Conservation (phyloP, 495 filamentous ascomycete genomes). For the Neurospora sp. region DNA sequence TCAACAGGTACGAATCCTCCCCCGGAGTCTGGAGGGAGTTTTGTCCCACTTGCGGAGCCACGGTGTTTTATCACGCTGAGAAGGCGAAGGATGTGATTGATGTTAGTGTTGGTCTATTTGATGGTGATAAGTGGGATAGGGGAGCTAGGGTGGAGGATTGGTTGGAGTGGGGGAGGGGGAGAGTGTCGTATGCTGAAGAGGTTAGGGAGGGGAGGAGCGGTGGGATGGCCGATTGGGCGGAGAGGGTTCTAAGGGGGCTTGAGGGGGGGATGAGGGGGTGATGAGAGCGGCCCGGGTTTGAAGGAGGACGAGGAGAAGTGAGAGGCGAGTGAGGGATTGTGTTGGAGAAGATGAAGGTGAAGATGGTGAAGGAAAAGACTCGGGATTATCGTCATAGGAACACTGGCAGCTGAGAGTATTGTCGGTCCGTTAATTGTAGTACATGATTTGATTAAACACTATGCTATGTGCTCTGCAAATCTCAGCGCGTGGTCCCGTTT, state of each 20-base stretch:
- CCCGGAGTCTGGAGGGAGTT: slow-evolving; percentile 50
- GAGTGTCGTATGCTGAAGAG: slow-evolving; percentile 55
- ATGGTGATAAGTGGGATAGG: slow-evolving; percentile 21
- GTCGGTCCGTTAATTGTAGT: background rate
- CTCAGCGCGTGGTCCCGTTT: background rate
- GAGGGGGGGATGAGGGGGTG: slow-evolving; percentile 12
- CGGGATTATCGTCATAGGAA: too few relatives aligned
- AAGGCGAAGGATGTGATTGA: slow-evolving; percentile 50
- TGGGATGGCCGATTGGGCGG: slow-evolving; percentile 23
- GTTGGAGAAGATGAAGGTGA: background rate
- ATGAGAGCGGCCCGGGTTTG: slow-evolving; percentile 11
- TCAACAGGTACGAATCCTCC: slow-evolving; percentile 46
- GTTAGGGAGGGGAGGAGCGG: slow-evolving; percentile 33
- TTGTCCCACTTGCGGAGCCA: slow-evolving; percentile 54
- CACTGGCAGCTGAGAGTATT: background rate
- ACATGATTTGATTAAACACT: background rate
- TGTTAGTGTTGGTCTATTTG: slow-evolving; percentile 53
- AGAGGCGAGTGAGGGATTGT: background rate
- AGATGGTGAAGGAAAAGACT: background rate
- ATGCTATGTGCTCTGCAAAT: background rate
- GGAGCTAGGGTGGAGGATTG: slow-evolving; percentile 48
- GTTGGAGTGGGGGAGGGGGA: slow-evolving; percentile 49
- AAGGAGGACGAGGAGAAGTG: slow-evolving; percentile 11
- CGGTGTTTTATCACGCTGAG: slow-evolving; percentile 54
- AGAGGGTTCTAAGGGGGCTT: slow-evolving; percentile 22